These are phyloP conservation scores for Tardiomyces blankii DNA, from an alignment of 1,139 yeast species.

Conservation along the genomic window DNA sequence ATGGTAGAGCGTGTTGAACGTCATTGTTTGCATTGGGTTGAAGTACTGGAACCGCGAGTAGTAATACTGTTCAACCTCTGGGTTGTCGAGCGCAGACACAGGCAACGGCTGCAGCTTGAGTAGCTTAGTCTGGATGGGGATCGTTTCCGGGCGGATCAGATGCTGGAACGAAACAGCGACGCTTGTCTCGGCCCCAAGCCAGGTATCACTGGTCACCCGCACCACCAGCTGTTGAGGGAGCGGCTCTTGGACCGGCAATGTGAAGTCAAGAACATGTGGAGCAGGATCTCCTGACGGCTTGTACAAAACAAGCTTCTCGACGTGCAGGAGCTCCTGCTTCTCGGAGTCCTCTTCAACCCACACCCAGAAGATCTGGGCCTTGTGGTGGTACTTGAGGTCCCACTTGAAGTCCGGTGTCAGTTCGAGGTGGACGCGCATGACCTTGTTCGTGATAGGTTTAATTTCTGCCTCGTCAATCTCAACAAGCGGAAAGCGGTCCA, in stretches of 20 bases:
- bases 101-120: constrained; percentile 81
- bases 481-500: constrained; percentile 66
- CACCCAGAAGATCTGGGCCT: constrained; percentile 83
- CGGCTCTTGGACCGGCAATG: constrained; percentile 86
- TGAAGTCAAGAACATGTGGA: constrained; percentile 73
- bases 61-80: constrained; percentile 58
- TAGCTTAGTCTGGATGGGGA: constrained; percentile 72
- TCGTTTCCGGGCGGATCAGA: constrained; percentile 77
- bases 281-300: constrained; percentile 18
- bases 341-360: constrained; percentile 80
- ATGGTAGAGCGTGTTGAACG: constrained; percentile 80
- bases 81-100: constrained; percentile 62
- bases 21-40: constrained; percentile 98
- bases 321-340: constrained; percentile 57
- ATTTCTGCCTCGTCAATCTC: constrained; percentile 59
- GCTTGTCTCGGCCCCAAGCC: constrained; percentile 79
- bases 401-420: constrained; percentile 72
- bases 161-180: constrained; percentile 85
- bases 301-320: constrained; percentile 64
- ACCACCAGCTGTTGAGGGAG: constrained; percentile 80
- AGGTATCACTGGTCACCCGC: constrained; percentile 67
- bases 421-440: constrained; percentile 65
- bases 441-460: constrained; percentile 84
- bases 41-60: constrained; percentile 61
- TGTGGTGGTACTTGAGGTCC: constrained; percentile 77